phyloP scores from a whole-genome alignment of 768 basidiomycete genomes.

The Pisolithus microcarpus region DNA sequence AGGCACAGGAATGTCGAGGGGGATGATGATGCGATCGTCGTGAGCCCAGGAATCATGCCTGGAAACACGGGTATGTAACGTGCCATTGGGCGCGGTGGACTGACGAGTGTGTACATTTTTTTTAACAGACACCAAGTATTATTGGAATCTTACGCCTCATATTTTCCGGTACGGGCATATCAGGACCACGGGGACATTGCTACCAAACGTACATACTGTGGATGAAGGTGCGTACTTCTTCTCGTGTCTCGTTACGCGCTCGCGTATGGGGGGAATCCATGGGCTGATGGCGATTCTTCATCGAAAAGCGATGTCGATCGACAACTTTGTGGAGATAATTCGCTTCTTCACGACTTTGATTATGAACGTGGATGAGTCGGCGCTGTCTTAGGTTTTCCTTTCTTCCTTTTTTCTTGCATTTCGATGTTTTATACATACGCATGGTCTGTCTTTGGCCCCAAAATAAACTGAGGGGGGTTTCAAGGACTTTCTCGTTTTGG shows the following conservation, averaged over 20 bases:
- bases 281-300: not conserved
- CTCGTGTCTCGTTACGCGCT: not conserved
- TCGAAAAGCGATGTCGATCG: constrained; percentile 38
- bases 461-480: no score
- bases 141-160: constrained; percentile 42
- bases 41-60: constrained; percentile 50
- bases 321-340: constrained; percentile 55
- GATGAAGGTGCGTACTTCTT: constrained; percentile 53
- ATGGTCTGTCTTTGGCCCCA: no score
- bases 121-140: constrained; percentile 36
- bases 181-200: constrained; percentile 21
- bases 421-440: no score
- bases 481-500: constrained; percentile 46
- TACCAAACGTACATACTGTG: constrained; percentile 52
- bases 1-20: constrained; percentile 37
- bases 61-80: constrained; percentile 41
- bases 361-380: constrained; percentile 59
- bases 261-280: not conserved
- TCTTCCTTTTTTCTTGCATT: no score
- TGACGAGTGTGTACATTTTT: no score
- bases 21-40: constrained; percentile 29
- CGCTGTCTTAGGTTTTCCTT: not conserved
- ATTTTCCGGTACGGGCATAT: constrained; percentile 64
- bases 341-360: constrained; percentile 60
- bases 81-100: no score